phyloP scores from a whole-genome alignment of 1,284 basidiomycete genomes.

The Cryptococcus depauperatus region DNA sequence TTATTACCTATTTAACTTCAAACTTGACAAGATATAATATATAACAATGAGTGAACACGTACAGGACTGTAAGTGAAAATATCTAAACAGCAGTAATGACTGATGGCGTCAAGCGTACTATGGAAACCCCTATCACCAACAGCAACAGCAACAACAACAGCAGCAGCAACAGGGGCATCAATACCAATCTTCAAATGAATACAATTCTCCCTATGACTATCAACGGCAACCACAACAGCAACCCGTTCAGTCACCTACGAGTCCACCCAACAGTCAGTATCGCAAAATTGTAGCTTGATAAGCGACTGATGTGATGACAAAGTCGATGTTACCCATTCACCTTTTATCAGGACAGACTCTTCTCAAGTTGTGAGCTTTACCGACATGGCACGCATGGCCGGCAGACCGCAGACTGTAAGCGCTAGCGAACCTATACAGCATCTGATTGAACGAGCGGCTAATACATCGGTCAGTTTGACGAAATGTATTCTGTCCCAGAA shows the following conservation, averaged over 20 bases:
- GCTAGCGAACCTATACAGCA: not conserved
- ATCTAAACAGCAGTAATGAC: not conserved
- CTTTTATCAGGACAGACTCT: conserved; percentile 56
- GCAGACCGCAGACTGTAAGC: conserved; percentile 73
- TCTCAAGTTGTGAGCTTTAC: conserved; percentile 53
- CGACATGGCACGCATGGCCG: conserved; percentile 56
- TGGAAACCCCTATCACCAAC: not conserved
- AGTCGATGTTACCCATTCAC: conserved; percentile 51
- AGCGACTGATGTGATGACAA: not conserved
- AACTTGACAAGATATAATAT: not conserved
- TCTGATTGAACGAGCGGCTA: conserved; percentile 8
- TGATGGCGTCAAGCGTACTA: not conserved
- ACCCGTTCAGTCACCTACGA: not conserved
- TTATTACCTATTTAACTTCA: not conserved
- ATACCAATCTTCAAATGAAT: not conserved
- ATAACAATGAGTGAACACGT: not conserved
- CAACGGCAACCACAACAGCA: conserved; percentile 2
- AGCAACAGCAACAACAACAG: not conserved
- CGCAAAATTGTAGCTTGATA: not conserved
- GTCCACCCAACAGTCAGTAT: not conserved
- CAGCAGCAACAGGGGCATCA: conserved; percentile 3
- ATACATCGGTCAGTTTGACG: conserved; percentile 62
- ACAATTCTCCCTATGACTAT: conserved; percentile 3
- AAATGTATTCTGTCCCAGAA: conserved; percentile 96
- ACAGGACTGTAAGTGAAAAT: not conserved